Conservation (phyloP, 768 basidiomycete genomes). For the Russula sp. region DNA sequence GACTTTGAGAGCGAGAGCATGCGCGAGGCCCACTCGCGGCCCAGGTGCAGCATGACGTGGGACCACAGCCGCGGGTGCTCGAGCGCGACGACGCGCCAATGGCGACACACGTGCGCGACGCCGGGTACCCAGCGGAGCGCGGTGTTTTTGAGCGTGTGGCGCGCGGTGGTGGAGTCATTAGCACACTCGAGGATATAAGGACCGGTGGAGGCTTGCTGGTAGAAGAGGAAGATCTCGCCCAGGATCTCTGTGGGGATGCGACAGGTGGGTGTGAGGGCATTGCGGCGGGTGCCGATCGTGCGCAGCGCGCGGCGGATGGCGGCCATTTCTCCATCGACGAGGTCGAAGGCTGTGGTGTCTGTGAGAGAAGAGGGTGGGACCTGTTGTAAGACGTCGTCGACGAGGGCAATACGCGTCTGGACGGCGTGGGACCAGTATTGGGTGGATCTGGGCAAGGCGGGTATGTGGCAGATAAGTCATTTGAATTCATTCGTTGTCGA, state of each 20-base stretch:
- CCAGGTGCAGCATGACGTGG: not conserved
- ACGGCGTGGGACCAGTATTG: conserved; percentile 15
- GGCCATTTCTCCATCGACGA: conserved; percentile 11
- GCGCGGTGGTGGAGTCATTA: not conserved
- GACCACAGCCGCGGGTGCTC: conserved; percentile 12
- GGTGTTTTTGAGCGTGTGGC: not conserved
- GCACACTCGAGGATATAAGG: not conserved
- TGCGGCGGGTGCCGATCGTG: conserved; percentile 9
- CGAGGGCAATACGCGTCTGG: conserved; percentile 8
- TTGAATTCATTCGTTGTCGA: not conserved
- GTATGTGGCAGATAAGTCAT: not conserved
- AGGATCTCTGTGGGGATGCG: conserved; percentile 16
- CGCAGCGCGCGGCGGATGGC: conserved; percentile 9
- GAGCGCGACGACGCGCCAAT: conserved; percentile 13
- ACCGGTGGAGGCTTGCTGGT: not conserved
- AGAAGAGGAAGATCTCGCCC: conserved; percentile 13
- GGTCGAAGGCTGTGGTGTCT: not conserved
- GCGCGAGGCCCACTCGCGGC: conserved; percentile 6
- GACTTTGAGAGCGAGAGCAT: conserved; percentile 12
- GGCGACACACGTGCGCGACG: conserved; percentile 12
- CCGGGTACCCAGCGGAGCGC: conserved; percentile 9
- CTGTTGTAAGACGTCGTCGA: conserved; percentile 8
- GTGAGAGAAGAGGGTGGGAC: conserved; percentile 6
- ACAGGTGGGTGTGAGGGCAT: conserved; percentile 12
- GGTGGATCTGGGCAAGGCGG: conserved; percentile 1